Evolutionary conservation across 805 yeast species (phyloP).

Genomic region (Pichia nakasei): DNA sequence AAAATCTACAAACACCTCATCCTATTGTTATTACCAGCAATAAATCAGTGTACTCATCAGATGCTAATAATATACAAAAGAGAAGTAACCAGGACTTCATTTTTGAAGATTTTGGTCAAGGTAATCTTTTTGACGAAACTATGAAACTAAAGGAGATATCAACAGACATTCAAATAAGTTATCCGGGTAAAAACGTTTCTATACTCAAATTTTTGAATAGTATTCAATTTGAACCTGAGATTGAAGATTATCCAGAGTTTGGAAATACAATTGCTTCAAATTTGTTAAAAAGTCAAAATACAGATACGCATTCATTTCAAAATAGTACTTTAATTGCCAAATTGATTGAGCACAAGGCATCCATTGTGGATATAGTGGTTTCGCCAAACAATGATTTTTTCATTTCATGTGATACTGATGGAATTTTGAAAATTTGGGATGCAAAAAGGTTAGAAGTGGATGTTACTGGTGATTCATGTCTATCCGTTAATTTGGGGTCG

Average conservation of each 20-base stretch:
- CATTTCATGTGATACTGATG: constrained; percentile 70
- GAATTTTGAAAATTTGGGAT: constrained; percentile 75
- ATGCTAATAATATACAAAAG: not conserved
- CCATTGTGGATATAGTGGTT: constrained; percentile 48
- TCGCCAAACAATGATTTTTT: constrained; percentile 59
- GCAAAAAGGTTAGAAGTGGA: constrained; percentile 53
- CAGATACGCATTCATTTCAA: not conserved
- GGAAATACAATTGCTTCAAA: constrained; percentile 31
- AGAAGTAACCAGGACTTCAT: constrained; percentile 2
- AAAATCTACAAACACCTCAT: constrained; percentile 1
- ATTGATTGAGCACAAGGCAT: constrained; percentile 50
- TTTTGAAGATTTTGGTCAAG: constrained; percentile 16
- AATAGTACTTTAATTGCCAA: constrained; percentile 41
- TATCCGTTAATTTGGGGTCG: constrained; percentile 40
- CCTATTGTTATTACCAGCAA: constrained; percentile 10
- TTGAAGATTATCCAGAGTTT: constrained; percentile 60
- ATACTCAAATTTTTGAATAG: constrained; percentile 47
- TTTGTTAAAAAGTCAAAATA: not conserved
- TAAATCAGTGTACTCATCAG: constrained; percentile 14
- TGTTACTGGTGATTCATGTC: constrained; percentile 40
- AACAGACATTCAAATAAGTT: constrained; percentile 39
- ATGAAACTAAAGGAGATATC: constrained; percentile 17
- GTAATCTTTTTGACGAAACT: constrained; percentile 21
- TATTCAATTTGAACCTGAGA: constrained; percentile 45
- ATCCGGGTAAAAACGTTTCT: constrained; percentile 58